phyloP scores from a whole-genome alignment of 2,329 filamentous ascomycete species.

The Rhynchosporium agropyri region DNA sequence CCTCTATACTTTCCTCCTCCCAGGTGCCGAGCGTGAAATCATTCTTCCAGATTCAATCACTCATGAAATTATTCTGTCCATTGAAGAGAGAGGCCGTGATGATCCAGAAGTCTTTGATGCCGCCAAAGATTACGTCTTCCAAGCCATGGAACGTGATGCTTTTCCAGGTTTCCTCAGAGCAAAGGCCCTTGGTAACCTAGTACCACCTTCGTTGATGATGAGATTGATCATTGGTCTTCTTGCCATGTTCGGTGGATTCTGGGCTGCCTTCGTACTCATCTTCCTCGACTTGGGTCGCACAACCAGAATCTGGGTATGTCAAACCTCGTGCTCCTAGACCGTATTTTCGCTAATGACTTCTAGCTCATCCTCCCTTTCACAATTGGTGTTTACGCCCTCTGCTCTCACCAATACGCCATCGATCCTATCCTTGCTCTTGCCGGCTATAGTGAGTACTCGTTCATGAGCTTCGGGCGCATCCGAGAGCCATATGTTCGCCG shows the following conservation, averaged over 20 bases:
- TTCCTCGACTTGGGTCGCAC: constrained; percentile 77
- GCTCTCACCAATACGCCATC: constrained; percentile 93
- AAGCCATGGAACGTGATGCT: constrained; percentile 99
- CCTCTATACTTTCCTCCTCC: constrained; percentile 94
- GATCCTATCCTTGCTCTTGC: constrained; percentile 87
- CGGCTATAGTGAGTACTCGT: constrained; percentile 95
- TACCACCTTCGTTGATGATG: constrained; percentile 85
- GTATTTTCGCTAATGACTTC: constrained; percentile 24
- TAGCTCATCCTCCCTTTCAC: constrained; percentile 87
- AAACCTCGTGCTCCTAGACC: not conserved
- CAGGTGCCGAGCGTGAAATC: constrained; percentile 95
- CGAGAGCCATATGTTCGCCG: constrained; percentile 89
- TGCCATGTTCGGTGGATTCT: constrained; percentile 88
- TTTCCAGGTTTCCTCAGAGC: constrained; percentile 94
- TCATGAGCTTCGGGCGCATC: constrained; percentile 86
- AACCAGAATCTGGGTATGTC: constrained; percentile 81
- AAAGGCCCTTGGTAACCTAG: constrained; percentile 94
- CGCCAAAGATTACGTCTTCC: constrained; percentile 98
- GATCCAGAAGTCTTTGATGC: constrained; percentile 97
- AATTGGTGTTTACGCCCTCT: constrained; percentile 83
- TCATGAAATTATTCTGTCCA: constrained; percentile 79
- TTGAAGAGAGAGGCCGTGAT: constrained; percentile 89
- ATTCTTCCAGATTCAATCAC: constrained; percentile 87
- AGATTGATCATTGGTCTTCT: constrained; percentile 83
- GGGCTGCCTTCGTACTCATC: constrained; percentile 91